Evolutionary conservation across 1,139 yeast species (phyloP), one percentile per base, ranked within the genome.

Genomic region (Yamadazyma membranifaciens): DNA sequence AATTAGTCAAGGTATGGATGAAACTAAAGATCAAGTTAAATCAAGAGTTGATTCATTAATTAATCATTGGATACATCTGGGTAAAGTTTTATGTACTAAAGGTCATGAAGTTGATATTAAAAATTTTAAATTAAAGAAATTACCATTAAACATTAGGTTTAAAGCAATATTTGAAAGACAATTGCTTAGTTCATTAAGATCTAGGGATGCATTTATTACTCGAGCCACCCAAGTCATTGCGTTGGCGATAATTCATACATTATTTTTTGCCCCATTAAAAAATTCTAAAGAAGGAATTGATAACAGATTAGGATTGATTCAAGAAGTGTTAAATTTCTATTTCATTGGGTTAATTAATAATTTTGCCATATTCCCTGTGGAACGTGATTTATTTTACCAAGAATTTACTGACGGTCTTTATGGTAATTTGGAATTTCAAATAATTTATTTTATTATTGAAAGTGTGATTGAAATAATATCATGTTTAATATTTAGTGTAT

Each of bases 291-390:
- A 76, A 10, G 86, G 94, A 26, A 72, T 86, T 7, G 56, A 55
- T 41, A 80, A 87, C 57, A 67, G 95, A 47, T 63, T 88, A 14
- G 96, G 96, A 3, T 63, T 87, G 38, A 73, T 83, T 6, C 96
- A 87, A 59, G 88, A 86, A 55, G 75, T 83, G 3, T 69, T 84
- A 16, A 80, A 88, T 22, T 60, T 87, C 38, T 87, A 84, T 54
- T 88, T 81, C 57, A 81, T 83, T 38, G 96, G 96, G 1, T 80
- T 87, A 72, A 69, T 87, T 37, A 85, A 84, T 52, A 87, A 87
- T 54, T 66, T 87, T 54, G 77, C 92, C 2, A 71, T 84, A 9
- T 88, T 83, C 56, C 95, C 95, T 2, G 58, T 67, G 12, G 95
- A 87, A 52, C 67, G 91, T 47, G 75, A 83, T 47, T 78, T 83